Base-by-base conservation (phyloP, 2,329 filamentous ascomycete genomes). In the Talaromyces sp. region DNA sequence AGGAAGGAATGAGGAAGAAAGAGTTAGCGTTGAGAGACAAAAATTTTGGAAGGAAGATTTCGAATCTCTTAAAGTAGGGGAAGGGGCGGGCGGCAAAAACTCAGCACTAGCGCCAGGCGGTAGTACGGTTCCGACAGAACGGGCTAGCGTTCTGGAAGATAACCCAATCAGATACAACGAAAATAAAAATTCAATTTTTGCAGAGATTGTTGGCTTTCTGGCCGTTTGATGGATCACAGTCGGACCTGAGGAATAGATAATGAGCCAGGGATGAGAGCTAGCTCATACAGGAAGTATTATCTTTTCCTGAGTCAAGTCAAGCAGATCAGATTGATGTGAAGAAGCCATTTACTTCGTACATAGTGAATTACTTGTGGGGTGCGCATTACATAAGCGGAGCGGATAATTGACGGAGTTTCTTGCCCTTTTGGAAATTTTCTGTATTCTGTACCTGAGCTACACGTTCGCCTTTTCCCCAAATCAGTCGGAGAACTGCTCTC, bases 1-100 rank as follows among this genome's bases (percentile, higher is more conserved):
- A 64, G 68, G 68, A 71, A 70, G 68, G 70, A 56, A 72, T 69
- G 71, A 70, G 69, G 70, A 73, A 69, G 67, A 72, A 72, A 69
- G 72, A 67, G 68, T 68, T 67, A 71, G 65, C 70, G 66, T 65
- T 50, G 70, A 70, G 65, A 67, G 69, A 68, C 63, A 68, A 41
- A 49, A 64, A 70, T 69, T 68, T 69, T 66, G 63, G 57, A 57
- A 60, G 3, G 67, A 63, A 68, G 66, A 68, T 69, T 70, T 67
- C 68, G 69, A 68, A 52, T 54, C 59, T 62, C 52, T 54, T 50
- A 54, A 54, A 37, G 45, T 37, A 49, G 31, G 45, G 27, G 49
- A 62, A 62, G 59, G 49, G 43, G 27, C 59, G 45, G 59, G 59
- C 59, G 56, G 56, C 56, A 59, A 59, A 59, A 58, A 59, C 37